Conservation (phyloP, 305 asterid genomes). For the Fraxinus sp. region DNA sequence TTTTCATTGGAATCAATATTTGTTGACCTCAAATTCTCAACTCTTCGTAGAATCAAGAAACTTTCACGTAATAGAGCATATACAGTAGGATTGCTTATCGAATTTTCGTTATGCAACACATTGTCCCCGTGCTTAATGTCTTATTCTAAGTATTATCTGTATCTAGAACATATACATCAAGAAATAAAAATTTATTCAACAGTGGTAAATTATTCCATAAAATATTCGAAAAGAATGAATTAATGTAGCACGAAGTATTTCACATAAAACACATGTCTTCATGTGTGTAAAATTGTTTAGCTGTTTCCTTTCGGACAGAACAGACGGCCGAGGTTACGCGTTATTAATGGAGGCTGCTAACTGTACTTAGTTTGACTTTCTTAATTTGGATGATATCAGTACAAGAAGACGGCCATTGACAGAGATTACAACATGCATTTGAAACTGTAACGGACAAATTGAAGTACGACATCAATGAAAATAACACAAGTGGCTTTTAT, state of each 20-base stretch:
- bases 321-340: conserved; percentile 35
- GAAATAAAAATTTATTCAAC: not conserved
- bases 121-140: not conserved
- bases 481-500: conserved; percentile 24
- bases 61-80: not conserved
- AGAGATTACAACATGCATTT: not conserved
- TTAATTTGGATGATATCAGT: not conserved
- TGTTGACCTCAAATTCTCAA: not conserved
- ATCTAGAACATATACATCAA: not conserved
- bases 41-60: not conserved
- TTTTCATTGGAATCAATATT: not conserved
- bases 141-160: not conserved
- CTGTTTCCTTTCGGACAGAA: conserved; percentile 22
- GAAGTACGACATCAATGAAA: conserved; percentile 22
- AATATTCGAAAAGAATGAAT: not conserved
- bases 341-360: conserved; percentile 9
- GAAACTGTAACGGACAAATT: conserved; percentile 13
- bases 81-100: not conserved
- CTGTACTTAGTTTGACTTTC: conserved; percentile 18
- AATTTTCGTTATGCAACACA: not conserved
- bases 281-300: not conserved
- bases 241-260: not conserved
- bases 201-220: not conserved
- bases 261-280: not conserved
- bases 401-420: conserved; percentile 27